These are phyloP conservation scores for Daldinia vernicosa DNA, from an alignment of 495 filamentous ascomycete genomes.

Conservation along the genomic window DNA sequence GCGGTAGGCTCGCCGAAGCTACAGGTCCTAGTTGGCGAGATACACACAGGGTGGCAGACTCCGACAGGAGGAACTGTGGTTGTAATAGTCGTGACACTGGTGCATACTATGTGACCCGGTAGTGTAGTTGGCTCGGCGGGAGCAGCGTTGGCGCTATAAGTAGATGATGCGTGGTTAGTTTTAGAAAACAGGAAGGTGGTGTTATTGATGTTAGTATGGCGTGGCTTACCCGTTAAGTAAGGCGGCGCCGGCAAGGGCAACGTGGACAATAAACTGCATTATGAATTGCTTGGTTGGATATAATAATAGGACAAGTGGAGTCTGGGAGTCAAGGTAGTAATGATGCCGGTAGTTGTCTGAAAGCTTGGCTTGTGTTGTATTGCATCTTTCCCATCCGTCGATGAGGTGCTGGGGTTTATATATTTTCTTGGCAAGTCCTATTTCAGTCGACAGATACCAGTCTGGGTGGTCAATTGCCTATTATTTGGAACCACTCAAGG, in stretches of 20 bases:
- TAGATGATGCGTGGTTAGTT: neutral
- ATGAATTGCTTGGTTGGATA: slow-evolving; percentile 8
- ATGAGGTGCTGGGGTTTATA: slow-evolving; percentile 25
- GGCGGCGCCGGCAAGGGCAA: slow-evolving; percentile 19
- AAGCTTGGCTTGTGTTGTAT: slow-evolving; percentile 14
- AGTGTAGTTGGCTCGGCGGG: slow-evolving; percentile 16
- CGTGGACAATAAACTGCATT: slow-evolving; percentile 17
- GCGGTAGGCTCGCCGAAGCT: slow-evolving; percentile 18
- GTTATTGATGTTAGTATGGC: neutral
- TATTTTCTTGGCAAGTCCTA: slow-evolving; percentile 18
- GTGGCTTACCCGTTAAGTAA: slow-evolving; percentile 26
- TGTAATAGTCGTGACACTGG: slow-evolving; percentile 18
- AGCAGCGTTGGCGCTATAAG: slow-evolving; percentile 12
- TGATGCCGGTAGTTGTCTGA: slow-evolving; percentile 1
- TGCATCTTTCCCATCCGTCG: slow-evolving; percentile 9
- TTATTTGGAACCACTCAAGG: neutral
- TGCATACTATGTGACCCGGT: slow-evolving; percentile 23
- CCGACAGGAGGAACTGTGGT: neutral
- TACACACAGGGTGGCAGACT: slow-evolving; percentile 8
- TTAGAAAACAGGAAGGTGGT: neutral
- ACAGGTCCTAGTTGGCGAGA: slow-evolving; percentile 11
- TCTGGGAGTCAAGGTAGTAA: slow-evolving; percentile 17
- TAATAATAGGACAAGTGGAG: neutral
- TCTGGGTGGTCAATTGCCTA: neutral
- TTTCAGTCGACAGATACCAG: neutral